Evolutionary conservation across 1,284 basidiomycete genomes (phyloP).

Genomic region (Neotropicomus parvogracilis): DNA sequence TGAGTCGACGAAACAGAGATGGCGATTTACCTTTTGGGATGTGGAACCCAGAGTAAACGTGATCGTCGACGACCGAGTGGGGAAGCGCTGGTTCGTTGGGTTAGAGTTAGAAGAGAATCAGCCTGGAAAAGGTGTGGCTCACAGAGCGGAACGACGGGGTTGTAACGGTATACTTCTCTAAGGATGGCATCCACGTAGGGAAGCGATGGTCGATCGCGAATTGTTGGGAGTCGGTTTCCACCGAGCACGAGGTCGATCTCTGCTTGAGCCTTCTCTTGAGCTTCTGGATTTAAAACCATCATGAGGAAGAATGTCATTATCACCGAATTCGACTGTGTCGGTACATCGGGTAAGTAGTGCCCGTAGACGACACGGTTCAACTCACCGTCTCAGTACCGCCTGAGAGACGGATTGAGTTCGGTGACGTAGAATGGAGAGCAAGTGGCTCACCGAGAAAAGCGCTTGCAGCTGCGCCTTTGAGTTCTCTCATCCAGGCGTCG

Average conservation of each 20-base stretch:
- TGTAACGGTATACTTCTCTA: slow-evolving; percentile 20
- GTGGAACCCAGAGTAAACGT: background rate
- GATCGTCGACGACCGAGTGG: background rate
- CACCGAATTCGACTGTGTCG: background rate
- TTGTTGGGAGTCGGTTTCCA: background rate
- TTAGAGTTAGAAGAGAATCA: background rate
- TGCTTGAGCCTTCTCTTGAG: slow-evolving; percentile 28
- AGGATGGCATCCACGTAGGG: slow-evolving; percentile 33
- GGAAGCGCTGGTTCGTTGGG: background rate
- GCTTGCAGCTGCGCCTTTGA: background rate
- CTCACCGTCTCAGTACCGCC: background rate
- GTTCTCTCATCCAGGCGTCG: background rate
- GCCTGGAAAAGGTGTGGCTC: background rate
- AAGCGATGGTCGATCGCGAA: slow-evolving; percentile 29
- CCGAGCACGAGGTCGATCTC: slow-evolving; percentile 36
- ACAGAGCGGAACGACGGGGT: background rate
- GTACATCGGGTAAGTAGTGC: background rate
- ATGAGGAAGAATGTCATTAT: slow-evolving; percentile 32
- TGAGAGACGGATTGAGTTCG: background rate
- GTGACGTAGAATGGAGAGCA: background rate
- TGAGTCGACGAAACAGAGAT: background rate
- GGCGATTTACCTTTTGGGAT: background rate
- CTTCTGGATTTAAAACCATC: slow-evolving; percentile 34
- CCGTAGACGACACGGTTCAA: background rate
- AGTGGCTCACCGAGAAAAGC: background rate